Conservation (phyloP, 179 eudicot species). For the Amaranthus tricolor region DNA sequence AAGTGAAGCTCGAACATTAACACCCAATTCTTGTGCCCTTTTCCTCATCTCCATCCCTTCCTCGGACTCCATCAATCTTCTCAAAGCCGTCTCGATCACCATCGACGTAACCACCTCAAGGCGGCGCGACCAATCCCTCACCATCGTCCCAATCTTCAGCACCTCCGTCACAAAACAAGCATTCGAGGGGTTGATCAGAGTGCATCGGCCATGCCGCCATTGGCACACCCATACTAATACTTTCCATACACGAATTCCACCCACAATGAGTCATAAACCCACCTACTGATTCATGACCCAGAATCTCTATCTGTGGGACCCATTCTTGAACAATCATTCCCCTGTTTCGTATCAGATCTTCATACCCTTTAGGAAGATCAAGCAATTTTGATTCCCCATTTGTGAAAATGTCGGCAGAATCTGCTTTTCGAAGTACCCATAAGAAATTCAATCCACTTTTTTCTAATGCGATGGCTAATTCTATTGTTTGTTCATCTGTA, state of each 20-base stretch:
- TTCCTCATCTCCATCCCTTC: constrained; percentile 45
- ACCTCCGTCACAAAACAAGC: constrained; percentile 32
- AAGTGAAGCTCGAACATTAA: constrained; percentile 11
- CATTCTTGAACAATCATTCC: constrained; percentile 54
- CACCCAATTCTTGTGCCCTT: constrained; percentile 32
- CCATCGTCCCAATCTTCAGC: constrained; percentile 32
- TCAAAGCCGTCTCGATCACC: constrained; percentile 26
- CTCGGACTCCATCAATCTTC: constrained; percentile 35
- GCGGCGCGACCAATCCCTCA: constrained; percentile 31
- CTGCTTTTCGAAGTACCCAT: constrained; percentile 46
- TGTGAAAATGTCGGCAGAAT: not conserved
- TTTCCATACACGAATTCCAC: too few relatives aligned
- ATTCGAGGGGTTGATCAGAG: constrained; percentile 49
- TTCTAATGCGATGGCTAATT: constrained; percentile 32
- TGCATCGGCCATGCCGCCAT: constrained; percentile 63
- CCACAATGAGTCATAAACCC: constrained; percentile 54
- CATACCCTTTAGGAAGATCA: constrained; percentile 35
- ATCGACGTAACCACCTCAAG: constrained; percentile 24
- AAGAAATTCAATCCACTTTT: constrained; percentile 34
- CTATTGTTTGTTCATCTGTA: too few relatives aligned
- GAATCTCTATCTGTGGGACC: constrained; percentile 55
- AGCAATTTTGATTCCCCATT: not conserved
- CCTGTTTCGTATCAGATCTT: constrained; percentile 34
- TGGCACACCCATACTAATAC: constrained; percentile 40
- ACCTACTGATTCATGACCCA: constrained; percentile 43